A percentile compares a stretch with the other conserved stretches of the same genome.
Evolutionary conservation across 352 stramenopile genomes (phyloP).

Genomic region (Hyphochytrium catenoides): DNA sequence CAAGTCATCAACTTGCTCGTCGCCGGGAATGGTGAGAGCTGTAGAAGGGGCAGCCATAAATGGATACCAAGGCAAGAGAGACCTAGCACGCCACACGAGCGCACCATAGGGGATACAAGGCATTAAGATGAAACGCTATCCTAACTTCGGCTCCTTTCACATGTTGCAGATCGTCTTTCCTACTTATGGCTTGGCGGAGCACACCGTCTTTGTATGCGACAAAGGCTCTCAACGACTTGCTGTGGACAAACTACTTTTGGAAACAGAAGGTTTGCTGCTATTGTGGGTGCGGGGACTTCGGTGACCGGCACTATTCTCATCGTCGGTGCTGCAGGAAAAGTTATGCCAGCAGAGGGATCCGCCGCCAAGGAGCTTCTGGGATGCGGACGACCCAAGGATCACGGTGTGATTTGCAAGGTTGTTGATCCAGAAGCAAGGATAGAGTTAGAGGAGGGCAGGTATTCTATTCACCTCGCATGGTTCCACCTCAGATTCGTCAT

Average conservation of each 20-base stretch:
- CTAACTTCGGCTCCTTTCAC: too few species aligned
- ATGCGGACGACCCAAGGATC: constrained; percentile 70
- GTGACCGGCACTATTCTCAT: constrained; percentile 7
- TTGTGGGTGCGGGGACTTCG: constrained; percentile 7
- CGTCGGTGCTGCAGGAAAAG: constrained; percentile 9
- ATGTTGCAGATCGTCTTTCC: constrained; percentile 90
- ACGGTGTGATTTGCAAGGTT: constrained; percentile 77
- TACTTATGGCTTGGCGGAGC: constrained; percentile 97
- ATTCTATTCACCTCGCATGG: too few species aligned
- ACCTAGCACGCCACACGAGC: too few species aligned
- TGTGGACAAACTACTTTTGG: constrained; percentile 68
- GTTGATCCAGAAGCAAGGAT: constrained; percentile 49
- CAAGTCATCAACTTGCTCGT: too few species aligned
- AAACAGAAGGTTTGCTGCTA: constrained; percentile 38
- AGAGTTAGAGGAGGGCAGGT: constrained; percentile 18
- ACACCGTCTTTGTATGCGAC: constrained; percentile 94
- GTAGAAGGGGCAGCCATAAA: too few species aligned
- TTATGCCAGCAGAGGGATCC: constrained; percentile 5
- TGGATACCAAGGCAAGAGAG: too few species aligned
- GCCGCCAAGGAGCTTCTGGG: constrained; percentile 58
- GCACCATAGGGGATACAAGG: too few species aligned
- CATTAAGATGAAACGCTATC: too few species aligned
- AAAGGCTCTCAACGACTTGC: constrained; percentile 56
- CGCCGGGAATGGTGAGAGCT: too few species aligned
- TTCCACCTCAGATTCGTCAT: too few species aligned